Evolutionary conservation across 768 basidiomycete species (phyloP), one percentile per base, ranked within the genome.

Genomic region (Sarcodon aspratus): DNA sequence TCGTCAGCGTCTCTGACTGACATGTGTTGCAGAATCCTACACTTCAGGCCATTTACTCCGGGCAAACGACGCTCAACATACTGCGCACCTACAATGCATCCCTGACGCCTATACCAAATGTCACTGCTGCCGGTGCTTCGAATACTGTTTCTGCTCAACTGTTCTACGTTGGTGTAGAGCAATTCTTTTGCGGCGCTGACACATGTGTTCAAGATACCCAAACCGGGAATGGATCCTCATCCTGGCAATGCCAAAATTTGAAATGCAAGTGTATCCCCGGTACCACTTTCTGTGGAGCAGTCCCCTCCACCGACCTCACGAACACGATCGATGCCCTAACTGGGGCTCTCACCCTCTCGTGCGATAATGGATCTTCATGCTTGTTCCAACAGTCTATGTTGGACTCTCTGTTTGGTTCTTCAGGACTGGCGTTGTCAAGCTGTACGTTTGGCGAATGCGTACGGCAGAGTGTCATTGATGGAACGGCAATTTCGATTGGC

Each of bases 361-460:
- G 93, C 58, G 73, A 72, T 32, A 64, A 70, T 1, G 60, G 69
- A 1, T 66, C 71, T 52, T 71, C 71, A 1, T 97, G 94, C 63
- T 62, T 74, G 9, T 96, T 97, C 72, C 74, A 85, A 59, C 90
- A 96, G 63, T 54, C 62, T 11, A 65, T 73, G 15, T 67, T 97
- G n/a, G 59, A 82, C 27, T 50, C 57, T 1, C 58, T 96, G 1
- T 95, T 97, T 56, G 92, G 92, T 7, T 53, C 72, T 0, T 58
- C 63, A 36, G 94, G 94, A 1, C 75, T 97, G n/a, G 55, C 70
- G 6, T 69, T 97, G 9, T 72, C 73, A 47, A 78, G 75, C 0
- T 97, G 94, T 63, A 69, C 67, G 0, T 94, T 85, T 55, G 94
- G 94, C 21, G 94, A 97, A 65, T 96, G 94, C 63, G 81, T 96